Evolutionary conservation across 192 early-diverging fungal species (phyloP), one percentile per base, ranked within the genome.

Genomic region (Polychytrium aggregatum): DNA sequence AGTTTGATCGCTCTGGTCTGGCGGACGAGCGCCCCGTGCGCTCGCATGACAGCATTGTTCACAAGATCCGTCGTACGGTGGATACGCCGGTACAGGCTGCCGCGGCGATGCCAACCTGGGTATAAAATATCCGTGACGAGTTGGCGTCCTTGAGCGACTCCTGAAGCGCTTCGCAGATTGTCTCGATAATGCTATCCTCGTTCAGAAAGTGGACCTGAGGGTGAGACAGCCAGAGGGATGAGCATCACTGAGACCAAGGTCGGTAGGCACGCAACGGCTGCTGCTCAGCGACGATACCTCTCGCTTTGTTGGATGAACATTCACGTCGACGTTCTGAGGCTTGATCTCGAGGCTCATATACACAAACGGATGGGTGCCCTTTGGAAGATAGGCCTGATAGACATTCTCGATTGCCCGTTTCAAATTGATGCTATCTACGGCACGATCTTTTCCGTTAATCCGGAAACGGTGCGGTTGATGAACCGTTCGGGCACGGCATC

Each of bases 281-380:
- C n/a, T n/a, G n/a, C n/a, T n/a, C n/a, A 14, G 17, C n/a, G n/a
- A n/a, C n/a, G n/a, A n/a, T 44, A 81, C 82, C 69, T 92, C 84
- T 7, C 82, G 75, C 51, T 98, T 98, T 27, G 96, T 95, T 0
- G 96, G 93, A 63, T 97, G 96, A 0, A 98, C 90, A 60, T 98
- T 98, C 1, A 98, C 96, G 57, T 98, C 96, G 2, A 98, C 83
- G 50, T 86, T 89, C 38, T 79, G 62, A 0, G 92, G 86, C 29
- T 83, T 82, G 46, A 98, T 85, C 17, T 78, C 74, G n/a, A 98
- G 62, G 40, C 81, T 79, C 30, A 98, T 60, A 58, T 98, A 98
- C 4, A 89, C 74, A 71, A 94, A 97, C 11, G 87, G 87, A 55
- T 92, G 82, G 4, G 82, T 72, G 28, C 82, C 83, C 63, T 90